Base-by-base conservation (phyloP, 2,329 filamentous ascomycete genomes). In the Arthrobotrys conoides region DNA sequence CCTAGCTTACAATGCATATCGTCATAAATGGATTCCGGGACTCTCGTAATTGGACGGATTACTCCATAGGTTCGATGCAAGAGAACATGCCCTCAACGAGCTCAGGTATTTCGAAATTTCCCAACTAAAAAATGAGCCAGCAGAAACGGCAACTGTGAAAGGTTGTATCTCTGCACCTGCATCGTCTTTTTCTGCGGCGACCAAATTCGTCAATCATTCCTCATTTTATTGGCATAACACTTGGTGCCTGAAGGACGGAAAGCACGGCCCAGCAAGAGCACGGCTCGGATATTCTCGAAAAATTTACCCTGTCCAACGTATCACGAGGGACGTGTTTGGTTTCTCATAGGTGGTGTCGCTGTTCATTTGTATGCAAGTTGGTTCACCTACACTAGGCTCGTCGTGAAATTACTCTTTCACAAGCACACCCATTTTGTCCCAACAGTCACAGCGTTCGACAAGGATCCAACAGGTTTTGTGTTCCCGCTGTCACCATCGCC, bases 241-340 rank as follows among this genome's bases (percentile, higher is more conserved):
- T 36, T 30, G 64, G 38, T 41, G 66, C 66, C 53, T 70, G 30
- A 30, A 3, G 27, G 14, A 10, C 55, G 18, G 41, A 61, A 61
- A 61, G 55, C 55, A 61, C 55, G 55, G 55, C 55, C 18, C 55
- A 61, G 33, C 36, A 46, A 46, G 20, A 61, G 65, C 65, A 77
- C 73, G 73, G 73, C 59, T 71, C 73, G 73, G 66, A 77, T 67
- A 77, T 76, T 70, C 59, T 76, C 44, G 49, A 71, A 66, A 46
- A 18, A n/a, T 18, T 44, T n/a, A 53, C 59, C 67, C 51, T 77
- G 73, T 71, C 22, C 61, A 61, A 71, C 73, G 61, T 66, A 64
- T 71, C 73, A 77, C 67, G 59, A 66, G 72, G 67, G 27, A 68
- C 38, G 57, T 36, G 44, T 41, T 20, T 59, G 22, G 18, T 49